Evolutionary conservation across 371 early-diverging fungal genomes (phyloP).

Genomic region (Cokeromyces recurvatus): DNA sequence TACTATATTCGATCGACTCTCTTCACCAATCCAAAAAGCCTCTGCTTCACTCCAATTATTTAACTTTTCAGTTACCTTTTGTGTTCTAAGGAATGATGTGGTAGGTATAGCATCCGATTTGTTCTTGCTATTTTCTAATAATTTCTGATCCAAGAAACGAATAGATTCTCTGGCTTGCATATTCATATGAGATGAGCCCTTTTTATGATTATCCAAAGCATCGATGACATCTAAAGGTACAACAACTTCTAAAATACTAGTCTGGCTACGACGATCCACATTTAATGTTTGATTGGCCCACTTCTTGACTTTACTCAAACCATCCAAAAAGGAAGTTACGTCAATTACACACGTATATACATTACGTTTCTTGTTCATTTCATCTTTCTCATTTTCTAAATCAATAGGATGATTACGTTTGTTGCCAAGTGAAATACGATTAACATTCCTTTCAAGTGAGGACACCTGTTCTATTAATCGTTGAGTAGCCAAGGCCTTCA

Average conservation of each 20-base stretch:
- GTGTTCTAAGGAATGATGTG: conserved; percentile 35
- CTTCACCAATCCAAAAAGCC: conserved; percentile 44
- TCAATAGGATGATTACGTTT: background rate
- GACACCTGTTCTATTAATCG: conserved; percentile 62
- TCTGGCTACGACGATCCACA: conserved; percentile 18
- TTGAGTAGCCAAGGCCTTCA: conserved; percentile 63
- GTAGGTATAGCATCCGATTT: conserved; percentile 1
- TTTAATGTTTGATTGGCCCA: conserved; percentile 43
- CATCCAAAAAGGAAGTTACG: conserved; percentile 46
- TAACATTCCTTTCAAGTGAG: conserved; percentile 51
- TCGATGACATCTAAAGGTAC: conserved; percentile 66
- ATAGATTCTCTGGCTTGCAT: conserved; percentile 71
- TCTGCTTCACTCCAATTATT: conserved; percentile 49
- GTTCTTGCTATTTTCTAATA: conserved; percentile 13
- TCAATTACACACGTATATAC: conserved; percentile 49
- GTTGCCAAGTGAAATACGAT: conserved; percentile 22
- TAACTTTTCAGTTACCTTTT: conserved; percentile 46
- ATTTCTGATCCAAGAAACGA: conserved; percentile 66
- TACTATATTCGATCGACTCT: conserved; percentile 18
- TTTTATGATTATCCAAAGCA: conserved; percentile 66
- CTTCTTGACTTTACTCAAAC: conserved; percentile 47
- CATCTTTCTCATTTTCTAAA: conserved; percentile 11
- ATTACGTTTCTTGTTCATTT: conserved; percentile 6
- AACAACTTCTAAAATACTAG: conserved; percentile 45
- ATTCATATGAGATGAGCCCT: conserved; percentile 59